Evolutionary conservation across 2,329 filamentous ascomycete genomes (phyloP).

Genomic region (Monilinia laxa): DNA sequence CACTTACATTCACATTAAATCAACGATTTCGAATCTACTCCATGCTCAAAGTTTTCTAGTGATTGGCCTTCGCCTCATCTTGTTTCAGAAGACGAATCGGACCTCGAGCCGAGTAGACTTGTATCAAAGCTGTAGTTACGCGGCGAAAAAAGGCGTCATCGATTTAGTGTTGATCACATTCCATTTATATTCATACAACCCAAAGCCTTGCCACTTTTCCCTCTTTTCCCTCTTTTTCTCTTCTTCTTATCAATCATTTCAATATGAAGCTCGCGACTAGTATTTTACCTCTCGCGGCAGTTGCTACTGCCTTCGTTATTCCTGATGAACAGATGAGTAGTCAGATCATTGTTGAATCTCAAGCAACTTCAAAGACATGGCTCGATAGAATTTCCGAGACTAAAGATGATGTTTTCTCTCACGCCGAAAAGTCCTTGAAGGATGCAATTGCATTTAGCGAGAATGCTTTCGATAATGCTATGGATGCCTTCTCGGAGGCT

Average conservation of each 20-base stretch:
- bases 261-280: conserved; percentile 44
- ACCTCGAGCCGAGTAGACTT: conserved; percentile 4
- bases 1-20: neutral
- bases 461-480: conserved; percentile 40
- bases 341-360: conserved; percentile 43
- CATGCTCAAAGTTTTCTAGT: neutral
- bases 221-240: conserved; percentile 8
- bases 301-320: conserved; percentile 53
- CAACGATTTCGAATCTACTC: neutral
- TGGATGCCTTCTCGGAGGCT: conserved; percentile 32
- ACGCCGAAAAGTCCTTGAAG: conserved; percentile 35
- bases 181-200: conserved; percentile 8
- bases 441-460: conserved; percentile 32
- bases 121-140: conserved; percentile 1
- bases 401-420: conserved; percentile 36
- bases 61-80: neutral
- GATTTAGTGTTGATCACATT: conserved; percentile 10
- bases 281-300: conserved; percentile 50
- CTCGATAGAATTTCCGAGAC: conserved; percentile 41
- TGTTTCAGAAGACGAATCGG: neutral
- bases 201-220: conserved; percentile 7
- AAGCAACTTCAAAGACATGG: conserved; percentile 37
- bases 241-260: conserved; percentile 23
- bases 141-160: conserved; percentile 18
- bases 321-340: conserved; percentile 51